A percentile compares a stretch with the other conserved stretches of the same genome.
phyloP scores from a whole-genome alignment of 2,329 filamentous ascomycete species.

The Microcera coccophila region DNA sequence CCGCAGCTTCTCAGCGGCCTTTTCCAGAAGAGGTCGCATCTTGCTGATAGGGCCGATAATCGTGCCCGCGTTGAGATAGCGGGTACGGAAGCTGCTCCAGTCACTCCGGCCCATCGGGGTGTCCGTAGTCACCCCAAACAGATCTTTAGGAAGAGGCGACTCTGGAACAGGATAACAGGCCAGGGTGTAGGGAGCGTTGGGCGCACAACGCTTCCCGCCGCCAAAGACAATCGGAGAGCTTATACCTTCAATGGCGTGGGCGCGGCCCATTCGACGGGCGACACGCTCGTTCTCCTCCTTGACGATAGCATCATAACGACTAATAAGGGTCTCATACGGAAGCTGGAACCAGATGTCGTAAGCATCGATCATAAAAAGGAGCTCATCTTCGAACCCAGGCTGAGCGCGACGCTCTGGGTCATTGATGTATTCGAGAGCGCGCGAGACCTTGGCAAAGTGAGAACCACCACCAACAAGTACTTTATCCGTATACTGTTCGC shows the following conservation, averaged over 20 bases:
- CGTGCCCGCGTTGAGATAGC: constrained; percentile 26
- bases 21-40: constrained; percentile 21
- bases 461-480: constrained; percentile 24
- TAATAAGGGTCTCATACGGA: constrained; percentile 23
- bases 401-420: constrained; percentile 14
- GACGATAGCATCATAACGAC: constrained; percentile 24
- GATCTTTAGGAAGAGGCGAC: constrained; percentile 23
- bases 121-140: constrained; percentile 23
- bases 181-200: constrained; percentile 19
- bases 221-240: constrained; percentile 25
- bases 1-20: constrained; percentile 20
- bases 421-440: constrained; percentile 25
- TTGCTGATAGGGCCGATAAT: constrained; percentile 24
- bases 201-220: constrained; percentile 27
- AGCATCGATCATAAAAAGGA: constrained; percentile 30
- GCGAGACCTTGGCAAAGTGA: constrained; percentile 29
- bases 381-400: constrained; percentile 25
- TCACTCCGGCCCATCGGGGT: constrained; percentile 14
- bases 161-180: constrained; percentile 29
- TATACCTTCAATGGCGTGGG: constrained; percentile 19
- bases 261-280: constrained; percentile 22
- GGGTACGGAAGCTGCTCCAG: constrained; percentile 19
- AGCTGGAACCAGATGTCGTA: constrained; percentile 35
- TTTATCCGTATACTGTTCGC: constrained; percentile 14
- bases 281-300: constrained; percentile 22